Base-by-base conservation (phyloP, 139 green algal species). In the Gonium pectorale region DNA sequence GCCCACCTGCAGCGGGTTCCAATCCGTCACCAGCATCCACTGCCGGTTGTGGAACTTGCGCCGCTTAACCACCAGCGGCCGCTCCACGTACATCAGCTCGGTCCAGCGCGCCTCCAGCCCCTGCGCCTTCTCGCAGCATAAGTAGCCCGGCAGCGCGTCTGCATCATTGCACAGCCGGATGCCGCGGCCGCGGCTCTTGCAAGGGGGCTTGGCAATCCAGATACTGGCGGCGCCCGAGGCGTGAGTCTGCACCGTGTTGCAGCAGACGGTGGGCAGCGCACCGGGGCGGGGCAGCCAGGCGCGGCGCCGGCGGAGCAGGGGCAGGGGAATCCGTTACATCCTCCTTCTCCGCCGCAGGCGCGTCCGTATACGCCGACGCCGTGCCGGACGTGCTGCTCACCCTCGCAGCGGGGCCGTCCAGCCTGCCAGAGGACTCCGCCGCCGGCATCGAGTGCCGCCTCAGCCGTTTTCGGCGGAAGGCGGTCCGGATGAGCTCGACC, bases 31-130 rank as follows among this genome's bases (percentile, higher is more conserved):
- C 40, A 75, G 78, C 60, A 85, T 46, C 92, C 92, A 95, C 80
- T 94, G 90, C 69, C 92, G 82, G 67, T 94, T 94, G 87, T 95
- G 90, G 81, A 95, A 95, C 84, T 95, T 95, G 67, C 92, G 90
- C 4, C 73, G 37, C 21, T 63, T 37, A 51, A 94, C 87, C 51
- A 94, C 79, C 8, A 95, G 86, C 15, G 92, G 92, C 29, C 80
- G 63, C 73, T 94, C 91, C 46, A 96, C 88, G 89, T 96, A 96
- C 75, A 92, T 93, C 80, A 94, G 92, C 2, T 79, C 89, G 21
- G 95, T 81, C 90, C 90, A 93, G 19, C 85, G 83, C 29, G 44
- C 43, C 71, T 93, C 83, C 83, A 88, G 80, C 27, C 64, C n/a
- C 43, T 75, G 46, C 29, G 69, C 69, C 79, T 85, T 73, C 38